phyloP scores from a whole-genome alignment of 257 asterid genomes.

The Solanum corneliomulleri region DNA sequence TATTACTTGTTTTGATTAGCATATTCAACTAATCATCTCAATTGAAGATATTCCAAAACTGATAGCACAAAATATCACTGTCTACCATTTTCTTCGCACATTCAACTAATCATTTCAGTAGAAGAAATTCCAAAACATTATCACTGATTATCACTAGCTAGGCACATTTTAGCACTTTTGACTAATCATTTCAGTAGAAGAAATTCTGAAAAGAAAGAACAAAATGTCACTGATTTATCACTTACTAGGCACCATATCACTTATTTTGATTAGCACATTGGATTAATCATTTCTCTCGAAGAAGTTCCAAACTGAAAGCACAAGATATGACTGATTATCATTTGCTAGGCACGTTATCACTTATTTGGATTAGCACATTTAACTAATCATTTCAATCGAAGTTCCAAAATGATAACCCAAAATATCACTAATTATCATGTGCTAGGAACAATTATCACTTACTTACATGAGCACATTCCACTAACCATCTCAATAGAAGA shows the following conservation, averaged over 20 bases:
- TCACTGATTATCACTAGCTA: background rate
- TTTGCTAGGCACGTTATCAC: background rate
- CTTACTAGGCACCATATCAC: background rate
- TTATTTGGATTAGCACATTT: background rate
- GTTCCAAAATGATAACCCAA: background rate
- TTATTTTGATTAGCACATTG: background rate
- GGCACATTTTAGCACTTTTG: background rate
- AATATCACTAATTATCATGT: background rate
- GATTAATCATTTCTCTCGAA: background rate
- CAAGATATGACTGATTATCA: background rate
- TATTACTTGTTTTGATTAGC: background rate
- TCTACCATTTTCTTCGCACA: background rate
- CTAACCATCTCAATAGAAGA: background rate
- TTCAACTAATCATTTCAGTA: background rate
- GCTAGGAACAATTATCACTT: background rate
- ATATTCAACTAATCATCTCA: too few species aligned
- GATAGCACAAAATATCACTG: background rate
- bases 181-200: background rate
- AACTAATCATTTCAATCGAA: background rate
- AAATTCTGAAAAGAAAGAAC: background rate
- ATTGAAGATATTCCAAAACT: background rate
- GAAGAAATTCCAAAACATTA: background rate
- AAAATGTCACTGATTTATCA: background rate
- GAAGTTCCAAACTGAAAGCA: background rate
- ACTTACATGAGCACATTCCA: background rate